Evolutionary conservation across 352 stramenopile genomes (phyloP), one percentile per base, ranked within the genome.

Genomic region (Phytophthora pseudosyringae): DNA sequence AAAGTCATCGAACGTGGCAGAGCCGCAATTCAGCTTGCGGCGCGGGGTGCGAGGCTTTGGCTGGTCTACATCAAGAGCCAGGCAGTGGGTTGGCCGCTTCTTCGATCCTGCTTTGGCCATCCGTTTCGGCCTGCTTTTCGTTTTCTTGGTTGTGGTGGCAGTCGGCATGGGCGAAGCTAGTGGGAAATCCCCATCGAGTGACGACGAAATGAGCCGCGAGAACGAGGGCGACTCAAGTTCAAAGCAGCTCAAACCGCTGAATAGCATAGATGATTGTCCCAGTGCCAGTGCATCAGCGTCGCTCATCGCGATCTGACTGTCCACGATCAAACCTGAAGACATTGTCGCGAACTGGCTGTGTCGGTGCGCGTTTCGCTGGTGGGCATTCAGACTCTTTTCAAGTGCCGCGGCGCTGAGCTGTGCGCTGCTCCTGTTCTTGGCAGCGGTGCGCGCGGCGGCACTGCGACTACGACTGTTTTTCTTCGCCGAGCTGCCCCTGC

Each of bases 161-260:
- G 18, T 39, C 59, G 64, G 29, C 29, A 43, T 11, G 3, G 69
- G 67, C 6, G 61, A 74, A 36, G 52, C 21, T 47, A 72, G 41
- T 7, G 53, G 36, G 12, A 63, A 69, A 11, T 73, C 63, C 3
- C 44, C 47, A 29, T 73, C 63, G 2, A 75, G 51, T 10, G 67
- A 73, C 2, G 68, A 69, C 13, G 69, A 69, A 33, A 84, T 76
- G 18, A 90, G 59, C 3, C 72, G 69, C 47, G 78, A 86, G 57
- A 89, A 89, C 8, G 72, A 81, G 5, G 80, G 83, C 8, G 83
- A 90, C 39, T 90, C 79, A n/a, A 90, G 75, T 54, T 92, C 81
- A 47, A 90, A 90, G 62, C 71, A 86, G 12, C 71, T 76, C 1
- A 89, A 55, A 36, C 84, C 83, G 51, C 82, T 80, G 50, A 89